phyloP scores from a whole-genome alignment of 495 filamentous ascomycete genomes.

The Cercophora scortea region DNA sequence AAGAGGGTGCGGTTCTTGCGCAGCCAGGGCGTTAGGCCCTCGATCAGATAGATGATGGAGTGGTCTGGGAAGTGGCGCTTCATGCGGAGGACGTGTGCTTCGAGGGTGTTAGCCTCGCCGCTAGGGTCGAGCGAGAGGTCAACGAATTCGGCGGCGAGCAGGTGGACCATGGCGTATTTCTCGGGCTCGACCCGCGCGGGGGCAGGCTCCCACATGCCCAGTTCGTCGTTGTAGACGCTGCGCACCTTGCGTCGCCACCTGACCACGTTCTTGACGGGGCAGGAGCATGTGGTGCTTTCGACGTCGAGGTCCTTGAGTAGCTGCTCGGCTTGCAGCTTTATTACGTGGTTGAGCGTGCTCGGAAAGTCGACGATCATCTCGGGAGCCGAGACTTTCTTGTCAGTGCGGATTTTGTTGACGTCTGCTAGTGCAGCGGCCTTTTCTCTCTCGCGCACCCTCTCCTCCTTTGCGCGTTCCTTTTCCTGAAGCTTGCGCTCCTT shows the following conservation, averaged over 20 bases:
- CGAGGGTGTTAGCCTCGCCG: constrained; percentile 40
- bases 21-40: constrained; percentile 61
- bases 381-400: constrained; percentile 65
- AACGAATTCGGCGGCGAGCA: constrained; percentile 63
- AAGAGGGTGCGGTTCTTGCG: constrained; percentile 60
- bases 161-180: constrained; percentile 57
- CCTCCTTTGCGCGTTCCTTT: constrained; percentile 45
- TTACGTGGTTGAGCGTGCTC: constrained; percentile 41
- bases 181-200: constrained; percentile 51
- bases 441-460: constrained; percentile 58
- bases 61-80: constrained; percentile 44
- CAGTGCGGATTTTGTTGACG: constrained; percentile 66
- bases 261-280: constrained; percentile 50
- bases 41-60: constrained; percentile 67
- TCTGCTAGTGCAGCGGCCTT: constrained; percentile 60
- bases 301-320: constrained; percentile 37
- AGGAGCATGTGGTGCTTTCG: constrained; percentile 36
- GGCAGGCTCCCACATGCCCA: constrained; percentile 61
- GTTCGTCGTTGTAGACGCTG: constrained; percentile 52
- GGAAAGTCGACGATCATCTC: constrained; percentile 86
- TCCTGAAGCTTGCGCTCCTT: constrained; percentile 47
- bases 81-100: constrained; percentile 51
- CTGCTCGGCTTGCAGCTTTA: constrained; percentile 51
- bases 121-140: constrained; percentile 42
- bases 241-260: constrained; percentile 68